phyloP scores from a whole-genome alignment of 805 yeast genomes.

The Lachancea lanzarotensis region DNA sequence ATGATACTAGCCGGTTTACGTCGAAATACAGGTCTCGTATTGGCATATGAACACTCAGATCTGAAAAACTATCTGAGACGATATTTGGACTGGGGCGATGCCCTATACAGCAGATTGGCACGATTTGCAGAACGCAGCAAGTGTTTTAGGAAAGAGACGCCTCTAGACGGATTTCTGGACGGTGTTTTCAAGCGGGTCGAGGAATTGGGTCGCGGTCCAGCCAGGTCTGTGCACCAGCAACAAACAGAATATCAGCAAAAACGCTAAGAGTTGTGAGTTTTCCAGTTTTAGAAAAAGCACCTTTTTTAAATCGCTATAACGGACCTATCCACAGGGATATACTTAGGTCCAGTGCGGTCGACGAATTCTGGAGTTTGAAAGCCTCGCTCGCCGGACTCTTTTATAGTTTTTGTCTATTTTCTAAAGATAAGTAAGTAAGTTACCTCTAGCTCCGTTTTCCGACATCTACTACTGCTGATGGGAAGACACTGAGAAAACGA shows the following conservation, averaged over 20 bases:
- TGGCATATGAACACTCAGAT: constrained; percentile 31
- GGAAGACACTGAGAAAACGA: too few relatives aligned
- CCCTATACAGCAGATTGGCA: constrained; percentile 45
- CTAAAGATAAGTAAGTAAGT: too few relatives aligned
- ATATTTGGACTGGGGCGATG: constrained; percentile 56
- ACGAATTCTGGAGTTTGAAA: too few relatives aligned
- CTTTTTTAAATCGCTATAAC: too few relatives aligned
- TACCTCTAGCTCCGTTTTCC: too few relatives aligned
- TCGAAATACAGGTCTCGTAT: constrained; percentile 69
- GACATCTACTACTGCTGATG: too few relatives aligned
- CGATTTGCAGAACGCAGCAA: constrained; percentile 41
- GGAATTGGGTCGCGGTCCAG: constrained; percentile 19
- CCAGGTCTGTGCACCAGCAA: not conserved
- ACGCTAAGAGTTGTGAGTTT: not conserved
- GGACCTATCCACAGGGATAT: too few relatives aligned
- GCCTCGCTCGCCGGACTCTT: too few relatives aligned
- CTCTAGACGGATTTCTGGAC: constrained; percentile 17
- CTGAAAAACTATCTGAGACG: constrained; percentile 44
- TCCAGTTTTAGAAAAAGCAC: too few relatives aligned
- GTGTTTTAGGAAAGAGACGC: constrained; percentile 37
- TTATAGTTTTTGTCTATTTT: too few relatives aligned
- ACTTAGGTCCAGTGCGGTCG: too few relatives aligned
- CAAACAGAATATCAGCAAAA: not conserved
- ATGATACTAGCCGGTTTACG: constrained; percentile 81
- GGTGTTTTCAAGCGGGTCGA: constrained; percentile 20